A percentile compares a stretch with the other conserved stretches of the same genome.
Evolutionary conservation across 2,329 filamentous ascomycete genomes (phyloP).

Genomic region (Didymella exigua): DNA sequence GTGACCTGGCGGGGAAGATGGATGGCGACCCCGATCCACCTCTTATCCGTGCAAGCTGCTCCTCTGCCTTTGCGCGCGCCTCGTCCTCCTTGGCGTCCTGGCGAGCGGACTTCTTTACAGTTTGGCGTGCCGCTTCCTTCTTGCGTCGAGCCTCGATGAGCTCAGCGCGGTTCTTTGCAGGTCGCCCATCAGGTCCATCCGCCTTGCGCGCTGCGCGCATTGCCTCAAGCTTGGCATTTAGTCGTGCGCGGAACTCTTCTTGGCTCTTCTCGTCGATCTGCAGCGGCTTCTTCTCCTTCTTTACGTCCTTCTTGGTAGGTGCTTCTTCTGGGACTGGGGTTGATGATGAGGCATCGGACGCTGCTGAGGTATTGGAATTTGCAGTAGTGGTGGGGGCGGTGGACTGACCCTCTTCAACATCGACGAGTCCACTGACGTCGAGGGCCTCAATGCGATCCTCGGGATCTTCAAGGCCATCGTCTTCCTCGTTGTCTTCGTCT

Average conservation of each 20-base stretch:
- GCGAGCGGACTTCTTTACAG: slow-evolving; percentile 85
- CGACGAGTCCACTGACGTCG: slow-evolving; percentile 46
- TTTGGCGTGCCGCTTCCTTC: slow-evolving; percentile 85
- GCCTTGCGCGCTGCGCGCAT: slow-evolving; percentile 87
- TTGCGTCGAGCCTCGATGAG: slow-evolving; percentile 86
- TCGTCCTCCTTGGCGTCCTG: slow-evolving; percentile 80
- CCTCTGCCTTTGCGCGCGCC: slow-evolving; percentile 64
- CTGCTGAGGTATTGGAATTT: slow-evolving; percentile 48
- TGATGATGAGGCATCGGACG: slow-evolving; percentile 53
- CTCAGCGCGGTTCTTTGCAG: slow-evolving; percentile 85
- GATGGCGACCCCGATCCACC: slow-evolving; percentile 65
- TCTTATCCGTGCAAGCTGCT: slow-evolving; percentile 61
- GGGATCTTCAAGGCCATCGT: slow-evolving; percentile 31
- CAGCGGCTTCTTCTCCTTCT: slow-evolving; percentile 40
- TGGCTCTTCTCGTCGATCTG: slow-evolving; percentile 59
- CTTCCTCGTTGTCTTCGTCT: slow-evolving; percentile 29
- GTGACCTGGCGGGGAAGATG: slow-evolving; percentile 52
- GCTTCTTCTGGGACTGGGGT: slow-evolving; percentile 51
- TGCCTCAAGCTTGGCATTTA: slow-evolving; percentile 82
- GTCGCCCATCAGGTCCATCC: slow-evolving; percentile 79
- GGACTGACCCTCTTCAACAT: slow-evolving; percentile 39
- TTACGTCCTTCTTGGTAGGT: slow-evolving; percentile 34
- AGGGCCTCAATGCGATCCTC: slow-evolving; percentile 43
- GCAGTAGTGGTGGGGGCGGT: slow-evolving; percentile 41
- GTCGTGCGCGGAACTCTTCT: slow-evolving; percentile 74